Evolutionary conservation across 202 grass and related monocot genomes (phyloP).

Genomic region (Dendrocalamus latiflorus): DNA sequence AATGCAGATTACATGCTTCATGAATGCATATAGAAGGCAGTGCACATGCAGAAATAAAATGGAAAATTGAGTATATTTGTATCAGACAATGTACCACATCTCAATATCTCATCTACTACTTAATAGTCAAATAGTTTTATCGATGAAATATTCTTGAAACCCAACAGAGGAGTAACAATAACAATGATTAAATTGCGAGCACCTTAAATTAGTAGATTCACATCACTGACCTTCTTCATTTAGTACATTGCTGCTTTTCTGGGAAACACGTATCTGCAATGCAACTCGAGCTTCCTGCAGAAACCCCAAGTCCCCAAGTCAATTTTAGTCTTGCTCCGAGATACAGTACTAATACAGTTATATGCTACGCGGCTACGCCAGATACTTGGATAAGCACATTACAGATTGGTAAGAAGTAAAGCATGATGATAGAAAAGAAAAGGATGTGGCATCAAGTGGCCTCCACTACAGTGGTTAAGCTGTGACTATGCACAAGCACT

Average conservation of each 20-base stretch:
- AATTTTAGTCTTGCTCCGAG: constrained; percentile 7
- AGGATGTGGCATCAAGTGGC: neutral
- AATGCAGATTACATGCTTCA: neutral
- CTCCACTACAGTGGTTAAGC: constrained; percentile 12
- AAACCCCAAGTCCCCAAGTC: neutral
- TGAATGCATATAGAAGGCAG: too few relatives aligned
- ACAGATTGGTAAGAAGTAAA: neutral
- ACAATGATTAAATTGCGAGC: neutral
- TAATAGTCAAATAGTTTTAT: constrained; percentile 1
- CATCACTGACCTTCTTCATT: constrained; percentile 69
- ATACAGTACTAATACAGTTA: neutral
- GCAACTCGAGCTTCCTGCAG: constrained; percentile 69
- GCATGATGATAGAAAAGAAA: constrained; percentile 22
- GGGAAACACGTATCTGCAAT: constrained; percentile 84
- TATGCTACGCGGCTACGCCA: neutral
- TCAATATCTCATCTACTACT: too few relatives aligned
- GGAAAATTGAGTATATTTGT: too few relatives aligned
- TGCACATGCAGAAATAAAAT: too few relatives aligned
- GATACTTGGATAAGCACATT: neutral
- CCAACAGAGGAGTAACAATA: neutral
- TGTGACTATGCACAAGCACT: neutral
- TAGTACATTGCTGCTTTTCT: constrained; percentile 66
- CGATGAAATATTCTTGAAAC: neutral
- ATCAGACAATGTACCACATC: too few relatives aligned
- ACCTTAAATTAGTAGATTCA: constrained; percentile 11